Evolutionary conservation across 129 eudicot species (phyloP).

Genomic region (Mikania micrantha): DNA sequence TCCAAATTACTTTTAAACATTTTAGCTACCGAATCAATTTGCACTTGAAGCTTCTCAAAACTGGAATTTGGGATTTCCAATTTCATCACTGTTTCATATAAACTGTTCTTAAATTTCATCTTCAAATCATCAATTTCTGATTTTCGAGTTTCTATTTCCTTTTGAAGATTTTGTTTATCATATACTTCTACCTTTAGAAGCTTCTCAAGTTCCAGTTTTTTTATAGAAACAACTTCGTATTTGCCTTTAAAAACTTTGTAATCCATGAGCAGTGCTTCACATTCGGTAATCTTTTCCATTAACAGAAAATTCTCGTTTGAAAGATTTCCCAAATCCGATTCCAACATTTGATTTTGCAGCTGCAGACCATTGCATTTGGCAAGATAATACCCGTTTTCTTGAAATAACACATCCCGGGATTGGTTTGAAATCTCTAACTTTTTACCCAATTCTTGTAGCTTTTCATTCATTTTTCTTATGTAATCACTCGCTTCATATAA

Average conservation of each 20-base stretch:
- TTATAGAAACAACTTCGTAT: slow-evolving; percentile 44
- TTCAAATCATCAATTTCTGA: slow-evolving; percentile 30
- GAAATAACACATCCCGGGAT: slow-evolving; percentile 44
- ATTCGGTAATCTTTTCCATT: slow-evolving; percentile 53
- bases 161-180: slow-evolving; percentile 41
- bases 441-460: slow-evolving; percentile 33
- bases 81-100: slow-evolving; percentile 40
- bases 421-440: slow-evolving; percentile 38
- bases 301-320: slow-evolving; percentile 58
- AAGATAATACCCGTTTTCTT: slow-evolving; percentile 56
- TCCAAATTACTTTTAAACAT: slow-evolving; percentile 42
- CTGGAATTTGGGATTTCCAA: slow-evolving; percentile 39
- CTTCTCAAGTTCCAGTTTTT: slow-evolving; percentile 47
- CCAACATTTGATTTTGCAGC: slow-evolving; percentile 54
- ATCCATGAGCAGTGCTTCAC: slow-evolving; percentile 45
- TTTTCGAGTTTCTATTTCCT: slow-evolving; percentile 3
- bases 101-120: slow-evolving; percentile 46
- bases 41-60: slow-evolving; percentile 53
- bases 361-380: slow-evolving; percentile 49
- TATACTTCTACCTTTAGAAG: slow-evolving; percentile 28
- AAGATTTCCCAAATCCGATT: slow-evolving; percentile 51
- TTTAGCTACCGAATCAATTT: slow-evolving; percentile 49
- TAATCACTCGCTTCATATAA: slow-evolving; percentile 46
- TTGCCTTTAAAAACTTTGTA: slow-evolving; percentile 39
- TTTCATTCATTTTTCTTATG: slow-evolving; percentile 24